A percentile compares a stretch with the other conserved stretches of the same genome.
Evolutionary conservation across 2,329 filamentous ascomycete genomes (phyloP).

Genomic region (Ceratocystis diversiconidia): DNA sequence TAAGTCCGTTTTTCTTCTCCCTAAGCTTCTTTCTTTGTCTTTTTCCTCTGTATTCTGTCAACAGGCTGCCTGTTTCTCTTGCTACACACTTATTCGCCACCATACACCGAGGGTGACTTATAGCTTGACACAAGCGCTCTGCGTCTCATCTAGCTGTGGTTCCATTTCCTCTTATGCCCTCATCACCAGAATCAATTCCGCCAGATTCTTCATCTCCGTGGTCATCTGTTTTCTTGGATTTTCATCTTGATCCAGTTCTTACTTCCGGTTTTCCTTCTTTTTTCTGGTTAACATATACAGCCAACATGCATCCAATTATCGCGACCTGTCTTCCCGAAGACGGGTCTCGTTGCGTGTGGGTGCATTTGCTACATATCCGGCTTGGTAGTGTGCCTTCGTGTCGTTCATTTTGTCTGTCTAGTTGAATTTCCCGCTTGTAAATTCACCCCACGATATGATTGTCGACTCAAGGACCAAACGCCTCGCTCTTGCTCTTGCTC

Average conservation of each 20-base stretch:
- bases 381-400: too few species aligned
- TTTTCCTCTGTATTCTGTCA: background rate
- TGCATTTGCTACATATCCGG: too few species aligned
- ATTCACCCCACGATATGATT: background rate
- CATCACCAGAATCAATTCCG: background rate
- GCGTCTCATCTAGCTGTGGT: background rate
- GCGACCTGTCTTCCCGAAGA: too few species aligned
- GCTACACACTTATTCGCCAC: background rate
- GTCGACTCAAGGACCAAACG: background rate
- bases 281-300: too few species aligned
- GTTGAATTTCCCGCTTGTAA: too few species aligned
- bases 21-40: conserved; percentile 13
- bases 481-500: too few species aligned
- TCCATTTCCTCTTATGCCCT: background rate
- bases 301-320: too few species aligned
- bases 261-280: background rate
- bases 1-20: conserved; percentile 19
- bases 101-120: background rate
- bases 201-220: background rate
- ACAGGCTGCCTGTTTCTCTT: background rate
- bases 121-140: background rate
- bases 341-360: too few species aligned
- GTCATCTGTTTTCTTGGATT: background rate
- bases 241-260: background rate
- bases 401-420: too few species aligned